A percentile compares a stretch with the other conserved stretches of the same genome.
Evolutionary conservation across 257 asterid species (phyloP).

Genomic region (Fraxinus anomala): DNA sequence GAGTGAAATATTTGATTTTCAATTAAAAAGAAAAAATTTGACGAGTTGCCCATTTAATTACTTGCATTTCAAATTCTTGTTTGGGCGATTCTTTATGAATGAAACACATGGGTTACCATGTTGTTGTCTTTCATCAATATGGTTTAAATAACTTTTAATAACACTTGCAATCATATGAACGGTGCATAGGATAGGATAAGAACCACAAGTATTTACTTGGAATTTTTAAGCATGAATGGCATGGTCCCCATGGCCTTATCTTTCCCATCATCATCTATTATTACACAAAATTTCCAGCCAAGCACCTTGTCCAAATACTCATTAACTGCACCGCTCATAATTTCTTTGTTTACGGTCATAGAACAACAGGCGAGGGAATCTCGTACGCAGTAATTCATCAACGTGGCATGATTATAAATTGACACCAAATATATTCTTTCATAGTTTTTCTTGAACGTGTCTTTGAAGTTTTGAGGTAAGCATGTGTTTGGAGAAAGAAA

Average conservation of each 20-base stretch:
- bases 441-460: neutral
- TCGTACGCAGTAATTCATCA: neutral
- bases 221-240: neutral
- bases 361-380: neutral
- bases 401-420: neutral
- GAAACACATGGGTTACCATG: neutral
- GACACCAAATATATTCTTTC: neutral
- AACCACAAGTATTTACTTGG: conserved; percentile 20
- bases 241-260: conserved; percentile 21
- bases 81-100: neutral
- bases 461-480: too few species aligned
- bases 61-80: neutral
- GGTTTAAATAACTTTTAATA: neutral
- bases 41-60: too few species aligned
- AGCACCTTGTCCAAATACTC: neutral
- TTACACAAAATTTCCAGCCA: neutral
- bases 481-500: neutral
- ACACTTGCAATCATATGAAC: neutral
- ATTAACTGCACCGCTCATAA: neutral
- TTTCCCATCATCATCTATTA: conserved; percentile 17
- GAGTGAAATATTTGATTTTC: too few species aligned
- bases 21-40: too few species aligned
- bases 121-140: neutral
- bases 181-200: neutral
- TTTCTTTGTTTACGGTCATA: neutral